Evolutionary conservation across 2,329 filamentous ascomycete genomes (phyloP), one percentile per base, ranked within the genome.

Genomic region (Trichophyton simii): DNA sequence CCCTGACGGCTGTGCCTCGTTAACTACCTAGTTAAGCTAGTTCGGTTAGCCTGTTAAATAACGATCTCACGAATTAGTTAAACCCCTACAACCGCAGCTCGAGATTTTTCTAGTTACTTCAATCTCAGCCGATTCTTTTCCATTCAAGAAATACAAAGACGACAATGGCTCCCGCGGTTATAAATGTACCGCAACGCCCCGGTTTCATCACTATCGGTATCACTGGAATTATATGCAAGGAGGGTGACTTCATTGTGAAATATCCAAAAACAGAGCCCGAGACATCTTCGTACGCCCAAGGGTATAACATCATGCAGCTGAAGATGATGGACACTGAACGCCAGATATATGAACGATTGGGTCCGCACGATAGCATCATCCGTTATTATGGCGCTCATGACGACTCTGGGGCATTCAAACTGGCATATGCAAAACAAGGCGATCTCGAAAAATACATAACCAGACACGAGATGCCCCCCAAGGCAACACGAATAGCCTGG

Each of bases 261-360:
- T 57, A 62, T 31, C 63, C 63, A 3, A 65, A 63, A 61, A 18
- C 41, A 18, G 13, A n/a, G 13, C 41, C 42, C 42, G 5, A 18
- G 42, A 9, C 42, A 6, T 59, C 28, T 31, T 60, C 62, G 13
- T 60, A 58, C 6, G 36, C 63, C 1, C 7, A 44, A 4, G 52
- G 42, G 20, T 65, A 65, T 36, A 65, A 65, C 36, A 44, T 63
- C 7, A n/a, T 63, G 3, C 50, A 25, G 3, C 58, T 60, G 3
- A 18, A 62, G 13, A 22, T 59, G 3, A 63, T 65, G 54, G 22
- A 18, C 41, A 18, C 28, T 9, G 63, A 65, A 38, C 31, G 62
- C 58, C 57, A 44, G 28, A 66, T 66, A 31, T 66, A 66, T 34
- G 65, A 66, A 42, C 64, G 63, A 31, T 58, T 66, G 11, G 65